These are phyloP conservation scores for Alisma plantagoaquatica DNA, from an alignment of 106 monocot genomes.

Conservation along the genomic window DNA sequence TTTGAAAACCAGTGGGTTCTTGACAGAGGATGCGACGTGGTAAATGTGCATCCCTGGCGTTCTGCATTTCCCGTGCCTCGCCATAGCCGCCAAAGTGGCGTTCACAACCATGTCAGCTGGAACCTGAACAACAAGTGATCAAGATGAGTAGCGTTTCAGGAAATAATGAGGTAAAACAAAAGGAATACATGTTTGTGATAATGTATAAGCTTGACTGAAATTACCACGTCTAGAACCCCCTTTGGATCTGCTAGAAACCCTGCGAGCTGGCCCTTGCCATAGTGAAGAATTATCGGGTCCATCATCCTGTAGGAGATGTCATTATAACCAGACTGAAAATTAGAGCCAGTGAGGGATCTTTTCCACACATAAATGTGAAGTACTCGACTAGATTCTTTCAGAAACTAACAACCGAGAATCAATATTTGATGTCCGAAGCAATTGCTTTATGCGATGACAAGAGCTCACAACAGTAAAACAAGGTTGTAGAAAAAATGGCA, in stretches of 20 bases:
- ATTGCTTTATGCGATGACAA: too few relatives aligned
- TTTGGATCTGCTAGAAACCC: conserved; percentile 67
- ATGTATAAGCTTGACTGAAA: background rate
- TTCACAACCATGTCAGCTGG: conserved; percentile 96
- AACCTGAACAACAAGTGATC: conserved; percentile 12
- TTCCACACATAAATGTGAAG: too few relatives aligned
- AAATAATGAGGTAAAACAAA: background rate
- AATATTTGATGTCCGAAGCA: too few relatives aligned
- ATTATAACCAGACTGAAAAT: too few relatives aligned
- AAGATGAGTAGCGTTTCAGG: background rate
- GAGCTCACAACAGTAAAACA: too few relatives aligned
- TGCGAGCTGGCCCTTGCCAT: conserved; percentile 81
- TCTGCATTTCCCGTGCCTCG: conserved; percentile 47
- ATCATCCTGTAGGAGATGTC: too few relatives aligned
- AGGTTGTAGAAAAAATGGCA: too few relatives aligned
- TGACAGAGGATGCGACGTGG: conserved; percentile 65
- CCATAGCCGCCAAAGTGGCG: conserved; percentile 68
- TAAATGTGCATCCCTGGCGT: conserved; percentile 53
- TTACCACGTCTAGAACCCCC: conserved; percentile 81
- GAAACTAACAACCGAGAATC: too few relatives aligned
- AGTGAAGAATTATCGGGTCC: conserved; percentile 78
- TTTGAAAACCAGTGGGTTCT: conserved; percentile 51
- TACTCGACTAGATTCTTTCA: too few relatives aligned
- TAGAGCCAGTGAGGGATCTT: too few relatives aligned
- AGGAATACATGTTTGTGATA: background rate